Evolutionary conservation across 805 yeast species (phyloP).

Genomic region (Barnettozyma botsteinii): DNA sequence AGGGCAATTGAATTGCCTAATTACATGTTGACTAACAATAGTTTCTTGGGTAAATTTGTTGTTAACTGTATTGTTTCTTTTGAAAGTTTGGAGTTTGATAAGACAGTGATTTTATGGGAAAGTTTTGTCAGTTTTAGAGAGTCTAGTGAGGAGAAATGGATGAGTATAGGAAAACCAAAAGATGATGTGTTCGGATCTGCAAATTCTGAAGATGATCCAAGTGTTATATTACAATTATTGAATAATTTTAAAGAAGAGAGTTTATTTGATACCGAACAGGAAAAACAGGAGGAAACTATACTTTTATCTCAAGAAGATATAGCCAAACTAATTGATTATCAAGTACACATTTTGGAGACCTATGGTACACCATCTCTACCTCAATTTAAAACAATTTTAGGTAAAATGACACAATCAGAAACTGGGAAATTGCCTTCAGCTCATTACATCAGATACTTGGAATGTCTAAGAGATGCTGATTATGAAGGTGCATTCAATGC

Average conservation of each 20-base stretch:
- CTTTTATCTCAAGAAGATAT: slow-evolving; percentile 49
- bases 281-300: slow-evolving; percentile 17
- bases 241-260: slow-evolving; percentile 4
- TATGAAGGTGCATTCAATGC: slow-evolving; percentile 50
- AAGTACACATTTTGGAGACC: slow-evolving; percentile 46
- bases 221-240: slow-evolving; percentile 14
- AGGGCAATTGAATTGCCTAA: slow-evolving; percentile 13
- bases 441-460: slow-evolving; percentile 56
- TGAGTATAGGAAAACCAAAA: slow-evolving; percentile 20
- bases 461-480: slow-evolving; percentile 51
- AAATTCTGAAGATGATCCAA: slow-evolving; percentile 22
- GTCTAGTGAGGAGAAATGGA: slow-evolving; percentile 23
- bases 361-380: slow-evolving; percentile 47
- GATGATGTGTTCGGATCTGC: slow-evolving; percentile 14
- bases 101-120: slow-evolving; percentile 37
- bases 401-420: slow-evolving; percentile 42
- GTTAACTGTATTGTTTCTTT: slow-evolving; percentile 34
- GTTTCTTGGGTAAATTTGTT: slow-evolving; percentile 44
- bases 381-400: slow-evolving; percentile 36
- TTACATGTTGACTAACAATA: slow-evolving; percentile 30
- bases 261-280: slow-evolving; percentile 5
- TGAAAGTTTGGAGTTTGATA: slow-evolving; percentile 43
- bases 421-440: slow-evolving; percentile 38
- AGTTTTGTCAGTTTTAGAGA: slow-evolving; percentile 34
- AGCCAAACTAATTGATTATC: slow-evolving; percentile 44